phyloP scores from a whole-genome alignment of 768 basidiomycete species.

The Suillus alpinus region DNA sequence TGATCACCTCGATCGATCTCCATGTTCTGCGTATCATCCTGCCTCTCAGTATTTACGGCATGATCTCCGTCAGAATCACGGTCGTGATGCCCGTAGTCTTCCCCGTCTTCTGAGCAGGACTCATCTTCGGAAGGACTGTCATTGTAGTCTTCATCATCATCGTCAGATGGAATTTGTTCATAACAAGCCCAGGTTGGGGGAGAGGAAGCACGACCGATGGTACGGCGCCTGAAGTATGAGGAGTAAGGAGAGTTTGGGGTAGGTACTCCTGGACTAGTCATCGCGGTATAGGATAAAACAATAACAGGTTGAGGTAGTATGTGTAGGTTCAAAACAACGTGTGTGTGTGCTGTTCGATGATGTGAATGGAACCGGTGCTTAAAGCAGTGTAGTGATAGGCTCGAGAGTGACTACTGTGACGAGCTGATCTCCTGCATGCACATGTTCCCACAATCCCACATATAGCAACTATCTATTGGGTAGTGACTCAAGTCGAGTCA shows the following conservation, averaged over 20 bases:
- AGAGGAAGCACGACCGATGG: slow-evolving; percentile 76
- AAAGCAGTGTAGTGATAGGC: slow-evolving; percentile 9
- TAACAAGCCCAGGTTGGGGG: slow-evolving; percentile 90
- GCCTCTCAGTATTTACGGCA: slow-evolving; percentile 26
- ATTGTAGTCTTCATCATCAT: slow-evolving; percentile 57
- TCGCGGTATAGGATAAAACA: slow-evolving; percentile 7
- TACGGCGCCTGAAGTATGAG: slow-evolving; percentile 56
- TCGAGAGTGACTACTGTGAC: slow-evolving; percentile 19
- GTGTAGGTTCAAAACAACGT: not conserved
- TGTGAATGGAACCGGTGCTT: slow-evolving; percentile 7
- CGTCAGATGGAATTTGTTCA: slow-evolving; percentile 78
- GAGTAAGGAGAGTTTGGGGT: slow-evolving; percentile 22
- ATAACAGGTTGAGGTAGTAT: slow-evolving; percentile 1
- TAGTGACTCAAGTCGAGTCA: not conserved
- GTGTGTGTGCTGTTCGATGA: slow-evolving; percentile 3
- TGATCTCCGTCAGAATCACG: slow-evolving; percentile 29
- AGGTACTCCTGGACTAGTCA: slow-evolving; percentile 22
- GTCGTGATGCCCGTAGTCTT: slow-evolving; percentile 47
- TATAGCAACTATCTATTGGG: not conserved
- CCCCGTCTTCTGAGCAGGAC: slow-evolving; percentile 75
- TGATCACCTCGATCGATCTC: slow-evolving; percentile 45
- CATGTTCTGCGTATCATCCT: slow-evolving; percentile 55
- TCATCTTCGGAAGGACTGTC: slow-evolving; percentile 52
- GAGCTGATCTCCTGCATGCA: not conserved
- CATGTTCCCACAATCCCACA: not conserved